A percentile compares a stretch with the other conserved stretches of the same genome.
Conservation (phyloP, 306 rosid species). For the Argentina anserina region DNA sequence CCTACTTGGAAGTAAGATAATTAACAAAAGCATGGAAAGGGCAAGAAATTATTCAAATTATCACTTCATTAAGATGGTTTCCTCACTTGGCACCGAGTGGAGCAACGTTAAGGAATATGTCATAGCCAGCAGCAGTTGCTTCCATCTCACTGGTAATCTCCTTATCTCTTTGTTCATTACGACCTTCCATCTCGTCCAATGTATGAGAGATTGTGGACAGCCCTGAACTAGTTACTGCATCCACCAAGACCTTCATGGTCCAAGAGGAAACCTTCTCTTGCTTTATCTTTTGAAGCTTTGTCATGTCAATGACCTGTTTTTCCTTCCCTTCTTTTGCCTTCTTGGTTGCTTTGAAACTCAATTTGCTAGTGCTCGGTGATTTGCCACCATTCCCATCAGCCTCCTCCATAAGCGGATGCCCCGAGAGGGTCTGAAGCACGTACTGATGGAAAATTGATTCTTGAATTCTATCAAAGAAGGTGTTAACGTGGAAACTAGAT, state of each 20-base stretch:
- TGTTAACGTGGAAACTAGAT: slow-evolving; percentile 69
- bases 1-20: slow-evolving; percentile 33
- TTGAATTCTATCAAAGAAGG: slow-evolving; percentile 87
- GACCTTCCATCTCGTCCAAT: slow-evolving; percentile 55
- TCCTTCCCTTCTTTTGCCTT: slow-evolving; percentile 37
- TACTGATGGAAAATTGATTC: slow-evolving; percentile 83
- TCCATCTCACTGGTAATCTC: slow-evolving; percentile 93
- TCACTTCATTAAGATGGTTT: slow-evolving; percentile 11
- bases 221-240: slow-evolving; percentile 77
- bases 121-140: slow-evolving; percentile 73
- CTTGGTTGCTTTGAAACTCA: slow-evolving; percentile 61
- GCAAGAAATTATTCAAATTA: neutral
- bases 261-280: slow-evolving; percentile 89
- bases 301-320: slow-evolving; percentile 66
- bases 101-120: slow-evolving; percentile 73
- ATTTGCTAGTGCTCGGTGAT: slow-evolving; percentile 43
- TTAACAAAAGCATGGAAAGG: neutral
- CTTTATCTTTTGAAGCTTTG: slow-evolving; percentile 69
- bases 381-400: slow-evolving; percentile 52
- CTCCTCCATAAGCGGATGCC: slow-evolving; percentile 61
- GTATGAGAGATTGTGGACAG: slow-evolving; percentile 66
- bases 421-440: slow-evolving; percentile 72
- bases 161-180: slow-evolving; percentile 45
- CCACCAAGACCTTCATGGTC: slow-evolving; percentile 91
- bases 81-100: slow-evolving; percentile 61